phyloP scores from a whole-genome alignment of 2,329 filamentous ascomycete genomes.

The Lecanicillium sp. region DNA sequence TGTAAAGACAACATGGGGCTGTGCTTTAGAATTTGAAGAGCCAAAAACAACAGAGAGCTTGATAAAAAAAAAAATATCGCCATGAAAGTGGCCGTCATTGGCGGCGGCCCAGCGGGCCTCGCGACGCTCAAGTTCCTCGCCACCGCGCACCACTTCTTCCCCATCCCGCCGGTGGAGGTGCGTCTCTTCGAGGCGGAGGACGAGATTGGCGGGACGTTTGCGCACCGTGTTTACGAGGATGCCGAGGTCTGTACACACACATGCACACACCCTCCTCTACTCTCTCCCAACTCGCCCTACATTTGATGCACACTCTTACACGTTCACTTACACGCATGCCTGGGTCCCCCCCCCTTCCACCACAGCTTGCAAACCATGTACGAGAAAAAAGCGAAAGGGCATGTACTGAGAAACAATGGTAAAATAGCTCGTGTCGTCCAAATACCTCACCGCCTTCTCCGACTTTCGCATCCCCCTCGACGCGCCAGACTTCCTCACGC shows the following conservation, averaged over 20 bases:
- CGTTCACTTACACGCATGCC: too few relatives aligned
- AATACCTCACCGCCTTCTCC: slow-evolving; percentile 45
- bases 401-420: not conserved
- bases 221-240: slow-evolving; percentile 41
- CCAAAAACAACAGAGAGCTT: not conserved
- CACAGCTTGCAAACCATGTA: too few relatives aligned
- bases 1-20: too few relatives aligned
- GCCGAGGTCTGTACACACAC: slow-evolving; percentile 32
- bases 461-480: slow-evolving; percentile 38
- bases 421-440: slow-evolving; percentile 39
- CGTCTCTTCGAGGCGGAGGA: slow-evolving; percentile 39
- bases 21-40: too few relatives aligned
- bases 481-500: slow-evolving; percentile 39
- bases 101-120: slow-evolving; percentile 38
- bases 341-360: too few relatives aligned
- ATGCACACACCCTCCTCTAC: too few relatives aligned
- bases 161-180: slow-evolving; percentile 32
- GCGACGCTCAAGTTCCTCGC: slow-evolving; percentile 35
- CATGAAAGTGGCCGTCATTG: slow-evolving; percentile 37
- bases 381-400: too few relatives aligned
- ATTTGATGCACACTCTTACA: too few relatives aligned
- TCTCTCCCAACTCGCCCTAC: not conserved
- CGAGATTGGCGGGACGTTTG: slow-evolving; percentile 42
- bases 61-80: too few relatives aligned
- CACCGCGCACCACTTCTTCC: slow-evolving; percentile 33